Conservation (phyloP, 2,329 filamentous ascomycete genomes). For the Penicillium thymicola region DNA sequence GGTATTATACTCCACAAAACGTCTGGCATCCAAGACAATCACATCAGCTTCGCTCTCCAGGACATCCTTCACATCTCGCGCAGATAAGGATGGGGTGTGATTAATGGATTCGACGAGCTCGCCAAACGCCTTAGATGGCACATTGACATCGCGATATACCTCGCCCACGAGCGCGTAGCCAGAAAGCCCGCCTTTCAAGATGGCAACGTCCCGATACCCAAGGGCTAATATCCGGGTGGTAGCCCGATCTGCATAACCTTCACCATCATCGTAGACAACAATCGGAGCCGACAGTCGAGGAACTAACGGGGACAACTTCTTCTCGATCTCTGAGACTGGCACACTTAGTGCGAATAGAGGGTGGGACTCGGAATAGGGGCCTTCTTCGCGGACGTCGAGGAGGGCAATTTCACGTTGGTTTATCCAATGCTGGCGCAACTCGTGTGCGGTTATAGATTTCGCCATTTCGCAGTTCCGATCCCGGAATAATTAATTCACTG, state of each 20-base stretch:
- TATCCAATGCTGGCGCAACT: slow-evolving; percentile 25
- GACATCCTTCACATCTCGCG: slow-evolving; percentile 26
- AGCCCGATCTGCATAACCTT: slow-evolving; percentile 26
- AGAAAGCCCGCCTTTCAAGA: slow-evolving; percentile 27
- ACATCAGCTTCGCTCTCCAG: slow-evolving; percentile 21
- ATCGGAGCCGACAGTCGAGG: slow-evolving; percentile 26
- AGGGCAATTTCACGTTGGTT: slow-evolving; percentile 26
- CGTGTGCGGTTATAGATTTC: slow-evolving; percentile 19
- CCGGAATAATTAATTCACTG: too few species aligned
- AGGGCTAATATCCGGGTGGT: slow-evolving; percentile 19
- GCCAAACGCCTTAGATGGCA: slow-evolving; percentile 33
- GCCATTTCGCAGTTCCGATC: slow-evolving; percentile 11
- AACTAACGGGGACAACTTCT: slow-evolving; percentile 25
- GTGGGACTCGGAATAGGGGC: slow-evolving; percentile 28
- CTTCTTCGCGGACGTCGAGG: slow-evolving; percentile 34
- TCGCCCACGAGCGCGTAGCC: slow-evolving; percentile 26
- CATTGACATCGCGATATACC: slow-evolving; percentile 32
- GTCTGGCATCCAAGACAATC: slow-evolving; percentile 30
- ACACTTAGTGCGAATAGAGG: slow-evolving; percentile 30
- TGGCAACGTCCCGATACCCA: slow-evolving; percentile 25
- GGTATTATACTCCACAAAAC: slow-evolving; percentile 30
- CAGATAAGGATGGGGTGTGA: slow-evolving; percentile 28
- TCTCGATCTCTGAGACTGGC: slow-evolving; percentile 30
- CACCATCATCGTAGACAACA: slow-evolving; percentile 31
- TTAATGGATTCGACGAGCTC: slow-evolving; percentile 33